Conservation (phyloP, 345 rosid species). For the Lepidium africanum region DNA sequence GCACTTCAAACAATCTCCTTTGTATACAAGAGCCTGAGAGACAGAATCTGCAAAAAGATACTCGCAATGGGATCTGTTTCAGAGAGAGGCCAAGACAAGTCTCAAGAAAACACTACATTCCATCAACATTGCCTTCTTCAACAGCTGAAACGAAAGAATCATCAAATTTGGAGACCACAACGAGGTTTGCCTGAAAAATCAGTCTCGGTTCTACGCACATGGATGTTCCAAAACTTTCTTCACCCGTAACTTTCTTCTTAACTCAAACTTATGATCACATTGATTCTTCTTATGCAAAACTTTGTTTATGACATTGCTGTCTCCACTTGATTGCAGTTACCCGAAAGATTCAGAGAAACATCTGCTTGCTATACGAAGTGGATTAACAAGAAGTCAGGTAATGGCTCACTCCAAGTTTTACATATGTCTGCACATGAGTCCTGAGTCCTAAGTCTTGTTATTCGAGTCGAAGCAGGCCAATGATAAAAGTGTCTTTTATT, state of each 20-base stretch:
- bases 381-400: slow-evolving; percentile 98
- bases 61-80: slow-evolving; percentile 51
- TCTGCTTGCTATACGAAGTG: slow-evolving; percentile 81
- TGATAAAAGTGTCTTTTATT: not conserved
- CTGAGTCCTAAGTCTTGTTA: not conserved
- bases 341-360: slow-evolving; percentile 98
- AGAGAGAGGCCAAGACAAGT: slow-evolving; percentile 37
- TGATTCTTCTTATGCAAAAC: not conserved
- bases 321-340: slow-evolving; percentile 38
- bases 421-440: no score
- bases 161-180: slow-evolving; percentile 89
- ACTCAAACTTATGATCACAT: not conserved
- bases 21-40: slow-evolving; percentile 68
- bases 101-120: slow-evolving; percentile 38
- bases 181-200: slow-evolving; percentile 92
- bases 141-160: slow-evolving; percentile 68
- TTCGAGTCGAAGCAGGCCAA: not conserved
- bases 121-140: slow-evolving; percentile 76
- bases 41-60: slow-evolving; percentile 81
- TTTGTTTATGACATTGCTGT: not conserved
- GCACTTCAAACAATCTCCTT: slow-evolving; percentile 67
- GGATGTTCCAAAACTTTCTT: slow-evolving; percentile 99
- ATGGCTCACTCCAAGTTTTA: not conserved
- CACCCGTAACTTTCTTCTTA: slow-evolving; percentile 54
- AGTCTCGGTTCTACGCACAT: slow-evolving; percentile 74